Conservation (phyloP, 2,329 filamentous ascomycete species). For the Penicillium sp. region DNA sequence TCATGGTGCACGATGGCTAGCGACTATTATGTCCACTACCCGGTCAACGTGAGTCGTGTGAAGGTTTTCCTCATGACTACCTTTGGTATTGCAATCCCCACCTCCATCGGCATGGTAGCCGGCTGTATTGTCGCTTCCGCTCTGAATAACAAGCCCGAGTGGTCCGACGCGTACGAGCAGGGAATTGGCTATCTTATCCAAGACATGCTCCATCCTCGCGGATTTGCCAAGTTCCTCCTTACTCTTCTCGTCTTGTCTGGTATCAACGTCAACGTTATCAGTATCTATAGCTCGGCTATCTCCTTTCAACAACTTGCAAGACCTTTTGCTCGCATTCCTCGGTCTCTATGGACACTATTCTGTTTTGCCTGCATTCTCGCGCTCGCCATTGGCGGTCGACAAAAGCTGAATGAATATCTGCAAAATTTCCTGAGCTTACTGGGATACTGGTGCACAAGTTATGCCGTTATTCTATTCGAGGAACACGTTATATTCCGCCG, state of each 20-base stretch:
- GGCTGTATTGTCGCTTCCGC: slow-evolving; percentile 18
- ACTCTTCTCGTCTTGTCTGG: slow-evolving; percentile 28
- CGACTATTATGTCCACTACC: slow-evolving; percentile 28
- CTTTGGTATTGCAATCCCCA: slow-evolving; percentile 22
- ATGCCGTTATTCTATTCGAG: slow-evolving; percentile 47
- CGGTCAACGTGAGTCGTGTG: slow-evolving; percentile 17
- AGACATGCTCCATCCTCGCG: slow-evolving; percentile 20
- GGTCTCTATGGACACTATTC: slow-evolving; percentile 48
- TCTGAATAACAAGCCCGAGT: slow-evolving; percentile 18
- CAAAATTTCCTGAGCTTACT: slow-evolving; percentile 49
- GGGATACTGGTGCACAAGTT: slow-evolving; percentile 50
- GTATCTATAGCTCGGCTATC: slow-evolving; percentile 18
- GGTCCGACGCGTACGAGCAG: slow-evolving; percentile 14
- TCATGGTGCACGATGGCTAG: slow-evolving; percentile 24
- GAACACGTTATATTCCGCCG: slow-evolving; percentile 50
- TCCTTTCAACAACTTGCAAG: slow-evolving; percentile 42
- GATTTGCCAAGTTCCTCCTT: slow-evolving; percentile 33
- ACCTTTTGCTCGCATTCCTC: slow-evolving; percentile 44
- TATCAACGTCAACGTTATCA: slow-evolving; percentile 6
- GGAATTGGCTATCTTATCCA: slow-evolving; percentile 24
- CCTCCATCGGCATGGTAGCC: slow-evolving; percentile 21
- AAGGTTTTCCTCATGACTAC: slow-evolving; percentile 24
- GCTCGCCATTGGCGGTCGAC: slow-evolving; percentile 42
- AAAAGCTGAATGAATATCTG: slow-evolving; percentile 44
- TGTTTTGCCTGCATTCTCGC: slow-evolving; percentile 46